phyloP scores from a whole-genome alignment of 1,139 yeast genomes.

The Candida sp. region DNA sequence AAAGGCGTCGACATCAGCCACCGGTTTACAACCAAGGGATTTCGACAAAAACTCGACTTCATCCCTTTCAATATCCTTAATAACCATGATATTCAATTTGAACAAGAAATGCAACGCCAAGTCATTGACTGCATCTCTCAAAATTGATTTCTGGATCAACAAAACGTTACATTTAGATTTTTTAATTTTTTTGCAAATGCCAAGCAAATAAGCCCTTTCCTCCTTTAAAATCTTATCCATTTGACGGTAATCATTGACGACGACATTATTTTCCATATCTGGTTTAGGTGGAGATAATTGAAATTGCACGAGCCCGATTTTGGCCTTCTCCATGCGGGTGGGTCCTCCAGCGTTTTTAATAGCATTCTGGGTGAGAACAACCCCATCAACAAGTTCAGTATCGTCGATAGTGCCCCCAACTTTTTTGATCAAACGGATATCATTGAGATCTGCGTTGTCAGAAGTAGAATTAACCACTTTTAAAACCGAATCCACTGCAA shows the following conservation, averaged over 20 bases:
- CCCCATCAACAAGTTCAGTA: slow-evolving; percentile 90
- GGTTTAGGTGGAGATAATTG: slow-evolving; percentile 99
- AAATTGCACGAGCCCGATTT: slow-evolving; percentile 88
- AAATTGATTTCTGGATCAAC: slow-evolving; percentile 88
- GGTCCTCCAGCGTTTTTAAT: slow-evolving; percentile 97
- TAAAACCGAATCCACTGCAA: slow-evolving; percentile 92
- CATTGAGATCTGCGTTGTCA: slow-evolving; percentile 76
- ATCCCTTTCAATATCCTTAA: slow-evolving; percentile 94
- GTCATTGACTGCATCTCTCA: slow-evolving; percentile 97
- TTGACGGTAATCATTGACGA: slow-evolving; percentile 96
- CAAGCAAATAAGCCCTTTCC: slow-evolving; percentile 91
- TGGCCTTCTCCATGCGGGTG: slow-evolving; percentile 88
- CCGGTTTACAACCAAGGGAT: slow-evolving; percentile 91
- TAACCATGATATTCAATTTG: slow-evolving; percentile 88
- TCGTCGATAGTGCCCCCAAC: slow-evolving; percentile 98
- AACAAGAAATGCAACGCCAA: slow-evolving; percentile 92
- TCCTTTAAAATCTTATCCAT: slow-evolving; percentile 98
- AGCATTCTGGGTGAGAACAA: slow-evolving; percentile 87
- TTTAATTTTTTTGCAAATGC: slow-evolving; percentile 93
- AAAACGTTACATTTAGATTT: slow-evolving; percentile 96
- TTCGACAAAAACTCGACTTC: slow-evolving; percentile 93
- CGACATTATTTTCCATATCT: slow-evolving; percentile 96
- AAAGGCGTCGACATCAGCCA: slow-evolving; percentile 91
- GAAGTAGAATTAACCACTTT: slow-evolving; percentile 58
- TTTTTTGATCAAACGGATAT: slow-evolving; percentile 86